These are phyloP conservation scores for Lophiostoma macrostomum DNA, from an alignment of 495 filamentous ascomycete species.

Conservation along the genomic window DNA sequence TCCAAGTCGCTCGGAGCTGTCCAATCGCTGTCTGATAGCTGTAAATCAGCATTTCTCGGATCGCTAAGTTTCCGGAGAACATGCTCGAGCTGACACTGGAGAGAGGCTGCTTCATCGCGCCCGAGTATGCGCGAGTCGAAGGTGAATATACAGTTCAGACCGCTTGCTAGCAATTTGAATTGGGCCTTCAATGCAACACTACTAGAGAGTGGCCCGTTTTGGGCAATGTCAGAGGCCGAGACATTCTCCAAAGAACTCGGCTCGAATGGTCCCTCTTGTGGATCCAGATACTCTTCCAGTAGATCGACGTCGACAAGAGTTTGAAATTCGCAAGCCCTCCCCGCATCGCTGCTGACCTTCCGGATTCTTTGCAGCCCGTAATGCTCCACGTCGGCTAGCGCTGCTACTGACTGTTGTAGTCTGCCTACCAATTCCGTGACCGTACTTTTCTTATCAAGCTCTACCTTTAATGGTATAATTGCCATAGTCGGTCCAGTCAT, in stretches of 20 bases:
- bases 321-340: not conserved
- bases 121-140: too few species aligned
- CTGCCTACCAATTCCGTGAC: not conserved
- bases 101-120: too few species aligned
- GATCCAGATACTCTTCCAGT: not conserved
- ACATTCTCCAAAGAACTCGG: too few species aligned
- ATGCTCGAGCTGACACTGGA: too few species aligned
- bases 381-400: not conserved
- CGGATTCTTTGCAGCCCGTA: not conserved
- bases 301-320: not conserved
- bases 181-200: too few species aligned
- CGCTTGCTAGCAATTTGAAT: too few species aligned
- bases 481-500: constrained; percentile 3
- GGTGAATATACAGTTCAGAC: too few species aligned
- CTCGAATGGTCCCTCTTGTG: too few species aligned
- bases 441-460: not conserved
- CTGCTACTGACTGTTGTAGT: not conserved
- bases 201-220: too few species aligned
- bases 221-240: too few species aligned
- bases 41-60: not conserved
- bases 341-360: not conserved
- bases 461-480: not conserved
- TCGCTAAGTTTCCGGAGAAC: not conserved
- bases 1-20: not conserved
- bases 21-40: not conserved